Evolutionary conservation across 495 filamentous ascomycete genomes (phyloP), one percentile per base, ranked within the genome.

Genomic region (Neurospora sp.): DNA sequence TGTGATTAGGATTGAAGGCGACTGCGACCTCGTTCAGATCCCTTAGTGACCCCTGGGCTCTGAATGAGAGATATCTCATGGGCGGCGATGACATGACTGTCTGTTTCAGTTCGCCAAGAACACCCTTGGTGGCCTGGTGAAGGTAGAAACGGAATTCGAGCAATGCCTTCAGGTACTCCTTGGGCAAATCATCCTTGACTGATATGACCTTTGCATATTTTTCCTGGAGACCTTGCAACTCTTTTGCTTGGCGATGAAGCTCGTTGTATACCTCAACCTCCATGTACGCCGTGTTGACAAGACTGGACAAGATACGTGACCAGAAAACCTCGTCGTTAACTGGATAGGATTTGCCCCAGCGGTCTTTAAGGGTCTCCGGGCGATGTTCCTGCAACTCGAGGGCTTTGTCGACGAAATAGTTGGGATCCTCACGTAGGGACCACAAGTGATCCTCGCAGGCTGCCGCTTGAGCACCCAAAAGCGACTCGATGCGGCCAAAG

Each of bases 381-480:
- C 81, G 76, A 76, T 88, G 86, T 18, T 88, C 86, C 37, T 73
- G 76, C 11, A 68, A 70, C 0, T 85, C 80, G 7, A 69, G 71
- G 0, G 87, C 3, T 16, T 72, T 39, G 7, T 79, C 76, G 5
- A 75, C 75, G 66, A 89, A 88, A 73, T 88, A 90, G 6, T 71
- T 79, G 0, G 88, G 87, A 75, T 90, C 86, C 70, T 88, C 87
- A n/a, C 88, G 82, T 44, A 89, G 75, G 1, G 81, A 73, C 84
- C 83, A 86, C 7, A 89, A 42, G 70, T 87, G 85, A 72, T 89
- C 87, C 68, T 85, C 82, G 3, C 83, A 81, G 22, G 81, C 81
- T 1, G 77, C 72, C 1, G 71, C 69, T 70, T 79, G 81, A 0
- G 87, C 82, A 1, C 68, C 44, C 1, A 89, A 68, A 3, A 90